Conservation (phyloP, 2,329 filamentous ascomycete species). For the Dactylonectria estremocensis region DNA sequence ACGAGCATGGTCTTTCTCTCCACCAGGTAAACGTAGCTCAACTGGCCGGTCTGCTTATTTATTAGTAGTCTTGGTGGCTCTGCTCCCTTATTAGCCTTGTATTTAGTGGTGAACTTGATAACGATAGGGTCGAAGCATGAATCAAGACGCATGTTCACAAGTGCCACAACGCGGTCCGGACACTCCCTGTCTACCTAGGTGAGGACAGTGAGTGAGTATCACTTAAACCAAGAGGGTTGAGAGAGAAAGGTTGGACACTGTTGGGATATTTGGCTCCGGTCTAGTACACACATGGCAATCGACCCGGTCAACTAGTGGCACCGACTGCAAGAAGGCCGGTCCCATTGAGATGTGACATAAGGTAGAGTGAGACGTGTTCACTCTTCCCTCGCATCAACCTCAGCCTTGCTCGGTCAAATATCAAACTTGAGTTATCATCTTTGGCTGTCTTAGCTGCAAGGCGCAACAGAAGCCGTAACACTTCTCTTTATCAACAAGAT, state of each 20-base stretch:
- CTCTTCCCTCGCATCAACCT: not conserved
- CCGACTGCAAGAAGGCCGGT: not conserved
- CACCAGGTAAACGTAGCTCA: not conserved
- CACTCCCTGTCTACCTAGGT: not conserved
- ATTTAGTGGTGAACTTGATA: too few relatives aligned
- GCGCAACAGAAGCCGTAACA: not conserved
- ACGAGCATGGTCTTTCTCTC: slow-evolving; percentile 11
- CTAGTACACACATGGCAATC: not conserved
- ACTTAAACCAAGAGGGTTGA: not conserved
- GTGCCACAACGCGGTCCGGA: not conserved
- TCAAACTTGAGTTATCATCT: not conserved
- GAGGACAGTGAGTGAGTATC: not conserved
- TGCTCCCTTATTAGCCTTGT: too few relatives aligned
- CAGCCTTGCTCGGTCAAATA: slow-evolving; percentile 2
- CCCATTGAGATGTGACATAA: not conserved
- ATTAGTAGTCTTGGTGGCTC: too few relatives aligned
- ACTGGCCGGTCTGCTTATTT: not conserved
- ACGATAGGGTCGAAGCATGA: not conserved
- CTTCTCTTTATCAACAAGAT: not conserved
- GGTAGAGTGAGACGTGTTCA: too few relatives aligned
- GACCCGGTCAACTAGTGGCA: slow-evolving; percentile 7
- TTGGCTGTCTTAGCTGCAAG: not conserved
- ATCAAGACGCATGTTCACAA: not conserved
- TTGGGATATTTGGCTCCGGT: not conserved
- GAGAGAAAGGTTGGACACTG: not conserved